These are phyloP conservation scores for Phaeophleospora eucalypticola DNA, from an alignment of 2,329 filamentous ascomycete species.

Conservation along the genomic window DNA sequence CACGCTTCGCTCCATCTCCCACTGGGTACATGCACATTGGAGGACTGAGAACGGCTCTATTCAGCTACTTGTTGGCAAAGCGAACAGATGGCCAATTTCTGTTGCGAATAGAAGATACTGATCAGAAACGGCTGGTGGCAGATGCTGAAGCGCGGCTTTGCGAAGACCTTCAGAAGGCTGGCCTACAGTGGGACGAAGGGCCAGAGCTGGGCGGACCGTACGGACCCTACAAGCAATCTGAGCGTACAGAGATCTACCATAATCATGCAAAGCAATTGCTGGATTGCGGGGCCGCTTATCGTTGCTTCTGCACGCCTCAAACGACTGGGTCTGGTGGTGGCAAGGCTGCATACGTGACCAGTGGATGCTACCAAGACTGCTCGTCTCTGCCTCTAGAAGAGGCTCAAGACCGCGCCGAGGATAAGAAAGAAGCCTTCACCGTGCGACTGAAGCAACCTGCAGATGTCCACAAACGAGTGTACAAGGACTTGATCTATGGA, in stretches of 20 bases:
- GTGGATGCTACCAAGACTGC: constrained; percentile 70
- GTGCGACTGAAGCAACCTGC: constrained; percentile 68
- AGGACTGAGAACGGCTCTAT: constrained; percentile 87
- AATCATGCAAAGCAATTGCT: constrained; percentile 67
- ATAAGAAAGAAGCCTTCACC: constrained; percentile 65
- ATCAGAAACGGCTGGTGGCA: constrained; percentile 78
- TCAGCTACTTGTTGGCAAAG: constrained; percentile 87
- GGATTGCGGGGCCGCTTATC: constrained; percentile 70
- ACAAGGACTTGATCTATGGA: constrained; percentile 78
- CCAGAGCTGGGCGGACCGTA: constrained; percentile 75
- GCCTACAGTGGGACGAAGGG: constrained; percentile 90
- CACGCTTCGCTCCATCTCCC: constrained; percentile 91
- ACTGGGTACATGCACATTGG: constrained; percentile 92
- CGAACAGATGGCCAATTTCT: constrained; percentile 87
- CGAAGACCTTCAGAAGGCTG: constrained; percentile 81
- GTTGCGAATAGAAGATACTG: constrained; percentile 89
- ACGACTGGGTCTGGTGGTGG: constrained; percentile 45
- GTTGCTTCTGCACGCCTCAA: constrained; percentile 77
- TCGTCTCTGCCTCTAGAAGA: constrained; percentile 61
- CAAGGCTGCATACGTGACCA: constrained; percentile 56
- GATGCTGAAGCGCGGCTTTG: constrained; percentile 76
- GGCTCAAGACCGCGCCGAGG: constrained; percentile 63
- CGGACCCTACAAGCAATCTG: constrained; percentile 86
- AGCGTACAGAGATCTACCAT: constrained; percentile 70
- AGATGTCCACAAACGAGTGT: constrained; percentile 53